phyloP scores from a whole-genome alignment of 352 stramenopile genomes.

The Pythium inflatum region DNA sequence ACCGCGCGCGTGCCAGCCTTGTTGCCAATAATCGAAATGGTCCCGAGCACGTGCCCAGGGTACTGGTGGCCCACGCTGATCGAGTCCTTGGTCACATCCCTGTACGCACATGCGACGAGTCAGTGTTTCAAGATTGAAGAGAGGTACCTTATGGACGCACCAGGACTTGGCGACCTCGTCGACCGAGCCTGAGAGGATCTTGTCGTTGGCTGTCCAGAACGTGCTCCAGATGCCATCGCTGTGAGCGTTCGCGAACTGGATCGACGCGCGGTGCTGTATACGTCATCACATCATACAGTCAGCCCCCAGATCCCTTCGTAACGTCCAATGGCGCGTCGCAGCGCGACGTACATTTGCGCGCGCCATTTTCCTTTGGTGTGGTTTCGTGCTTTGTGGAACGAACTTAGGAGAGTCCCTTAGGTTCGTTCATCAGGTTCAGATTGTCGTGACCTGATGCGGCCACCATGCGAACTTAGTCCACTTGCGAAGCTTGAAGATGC shows the following conservation, averaged over 20 bases:
- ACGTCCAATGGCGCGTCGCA: too few relatives aligned
- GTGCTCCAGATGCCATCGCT: constrained; percentile 89
- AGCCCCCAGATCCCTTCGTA: not conserved
- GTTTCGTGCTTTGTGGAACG: not conserved
- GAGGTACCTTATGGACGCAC: constrained; percentile 32
- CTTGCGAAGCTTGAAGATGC: constrained; percentile 22
- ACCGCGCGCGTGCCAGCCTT: constrained; percentile 75
- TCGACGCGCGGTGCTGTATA: constrained; percentile 73
- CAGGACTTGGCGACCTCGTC: constrained; percentile 88
- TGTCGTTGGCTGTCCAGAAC: constrained; percentile 87
- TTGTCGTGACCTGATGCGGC: not conserved
- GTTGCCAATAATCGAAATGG: constrained; percentile 84
- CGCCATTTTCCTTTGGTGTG: constrained; percentile 30
- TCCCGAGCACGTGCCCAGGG: constrained; percentile 83
- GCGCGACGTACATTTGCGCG: constrained; percentile 32
- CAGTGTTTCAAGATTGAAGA: not conserved
- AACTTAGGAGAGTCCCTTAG: too few relatives aligned
- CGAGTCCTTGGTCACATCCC: constrained; percentile 68
- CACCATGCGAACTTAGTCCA: not conserved
- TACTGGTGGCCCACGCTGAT: constrained; percentile 84
- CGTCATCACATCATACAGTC: not conserved
- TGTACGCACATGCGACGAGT: constrained; percentile 10
- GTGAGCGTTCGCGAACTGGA: constrained; percentile 84
- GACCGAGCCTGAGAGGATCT: constrained; percentile 87
- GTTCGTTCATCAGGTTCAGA: too few relatives aligned